Base-by-base conservation (phyloP, 768 basidiomycete genomes). In the Lactarius akahatsu region DNA sequence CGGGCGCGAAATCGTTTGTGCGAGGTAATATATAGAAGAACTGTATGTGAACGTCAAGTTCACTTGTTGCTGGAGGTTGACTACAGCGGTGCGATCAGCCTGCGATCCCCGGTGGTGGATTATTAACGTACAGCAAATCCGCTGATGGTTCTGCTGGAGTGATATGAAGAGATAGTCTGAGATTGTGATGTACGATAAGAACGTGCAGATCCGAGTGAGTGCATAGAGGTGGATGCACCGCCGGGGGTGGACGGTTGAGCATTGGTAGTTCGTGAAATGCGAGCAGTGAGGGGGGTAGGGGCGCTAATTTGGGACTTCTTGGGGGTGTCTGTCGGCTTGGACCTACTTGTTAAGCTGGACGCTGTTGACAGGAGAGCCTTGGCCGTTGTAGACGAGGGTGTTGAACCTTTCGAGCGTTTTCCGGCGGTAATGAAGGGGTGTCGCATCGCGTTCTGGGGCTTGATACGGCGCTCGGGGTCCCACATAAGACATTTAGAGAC, bases 381-480 rank as follows among this genome's bases (percentile, higher is more conserved):
- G 15, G 85, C 75, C 4, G 85, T 79, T 30, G 79, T 74, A 18
- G 81, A 74, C 2, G 76, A 79, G 5, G 82, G 67, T 32, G 76
- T 78, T 16, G 80, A 74, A 8, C 79, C 73, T 74, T 85, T 88
- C 23, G 77, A 70, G 62, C 83, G 84, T 65, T 76, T 75, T 58
- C 90, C 86, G 30, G 86, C 84, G 23, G 87, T 80, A 65, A 97
- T 82, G 78, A 94, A 98, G 13, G 92, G 90, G 77, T 98, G 96
- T 28, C 94, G 87, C 80, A 98, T 76, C 0, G 96, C 96, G 11
- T 90, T 85, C 71, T 94, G 91, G 4, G 96, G 96, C 76, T 97
- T 98, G 74, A 99, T 83, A 38, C 97, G 86, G 59, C 92, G 86
- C 72, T 98, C 96, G 10, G 97, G 97, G 78, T 99, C 97, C 96